phyloP scores from a whole-genome alignment of 495 filamentous ascomycete species.

The Chlorociboria aeruginascens region DNA sequence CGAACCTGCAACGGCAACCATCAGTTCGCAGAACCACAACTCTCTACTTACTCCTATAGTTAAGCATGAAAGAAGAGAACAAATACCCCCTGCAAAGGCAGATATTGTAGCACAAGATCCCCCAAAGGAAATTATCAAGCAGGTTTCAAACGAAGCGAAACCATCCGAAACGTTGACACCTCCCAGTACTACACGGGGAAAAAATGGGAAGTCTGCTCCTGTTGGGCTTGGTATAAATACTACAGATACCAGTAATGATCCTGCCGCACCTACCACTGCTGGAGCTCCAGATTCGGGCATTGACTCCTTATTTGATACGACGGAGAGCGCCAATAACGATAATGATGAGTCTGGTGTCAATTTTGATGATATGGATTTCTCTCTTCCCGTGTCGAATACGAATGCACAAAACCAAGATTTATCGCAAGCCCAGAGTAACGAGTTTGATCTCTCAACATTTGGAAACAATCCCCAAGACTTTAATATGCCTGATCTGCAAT shows the following conservation, averaged over 20 bases:
- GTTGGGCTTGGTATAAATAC: constrained; percentile 13
- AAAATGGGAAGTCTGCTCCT: neutral
- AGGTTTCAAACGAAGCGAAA: neutral
- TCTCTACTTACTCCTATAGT: neutral
- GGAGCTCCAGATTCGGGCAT: constrained; percentile 2
- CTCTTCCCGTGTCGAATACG: neutral
- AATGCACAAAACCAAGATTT: constrained; percentile 1
- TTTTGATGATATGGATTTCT: constrained; percentile 15
- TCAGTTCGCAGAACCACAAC: neutral
- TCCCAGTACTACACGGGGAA: neutral
- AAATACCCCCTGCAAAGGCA: neutral
- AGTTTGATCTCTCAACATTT: constrained; percentile 19
- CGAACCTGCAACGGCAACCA: constrained; percentile 1
- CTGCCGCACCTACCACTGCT: constrained; percentile 1
- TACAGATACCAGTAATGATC: neutral
- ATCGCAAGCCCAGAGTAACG: constrained; percentile 6
- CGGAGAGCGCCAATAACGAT: constrained; percentile 5
- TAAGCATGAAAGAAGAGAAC: constrained; percentile 5
- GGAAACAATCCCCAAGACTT: constrained; percentile 15
- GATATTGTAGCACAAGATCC: constrained; percentile 1
- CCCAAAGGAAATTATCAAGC: constrained; percentile 1
- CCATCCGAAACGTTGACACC: constrained; percentile 6
- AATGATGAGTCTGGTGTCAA: constrained; percentile 4
- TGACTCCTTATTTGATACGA: constrained; percentile 15
- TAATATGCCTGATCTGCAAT: constrained; percentile 9